phyloP scores from a whole-genome alignment of 208 protist genomes.

The Herpetomonas samuelpessoai region DNA sequence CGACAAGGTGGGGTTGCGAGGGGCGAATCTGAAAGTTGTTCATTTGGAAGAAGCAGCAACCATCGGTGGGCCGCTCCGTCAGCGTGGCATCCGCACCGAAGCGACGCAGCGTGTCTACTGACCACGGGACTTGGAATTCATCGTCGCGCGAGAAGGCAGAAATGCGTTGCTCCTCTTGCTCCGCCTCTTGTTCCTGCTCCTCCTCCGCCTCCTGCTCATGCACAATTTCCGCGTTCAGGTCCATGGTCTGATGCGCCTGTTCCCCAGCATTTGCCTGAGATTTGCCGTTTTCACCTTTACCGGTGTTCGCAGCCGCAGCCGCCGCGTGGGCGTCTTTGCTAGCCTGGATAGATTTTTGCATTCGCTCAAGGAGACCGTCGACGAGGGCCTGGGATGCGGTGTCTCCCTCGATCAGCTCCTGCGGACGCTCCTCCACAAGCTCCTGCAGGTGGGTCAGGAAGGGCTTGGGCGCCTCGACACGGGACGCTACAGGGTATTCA shows the following conservation, averaged over 20 bases:
- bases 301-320: background rate
- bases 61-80: conserved; percentile 22
- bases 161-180: conserved; percentile 77
- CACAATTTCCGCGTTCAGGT: conserved; percentile 79
- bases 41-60: conserved; percentile 62
- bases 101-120: conserved; percentile 38
- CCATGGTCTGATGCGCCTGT: conserved; percentile 43
- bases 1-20: conserved; percentile 46
- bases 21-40: conserved; percentile 52
- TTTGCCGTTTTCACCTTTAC: background rate
- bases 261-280: conserved; percentile 5
- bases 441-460: conserved; percentile 62
- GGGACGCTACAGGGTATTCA: conserved; percentile 42
- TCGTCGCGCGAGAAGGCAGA: conserved; percentile 80
- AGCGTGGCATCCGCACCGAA: conserved; percentile 19
- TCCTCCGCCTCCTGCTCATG: conserved; percentile 87
- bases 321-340: conserved; percentile 8
- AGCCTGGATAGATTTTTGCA: conserved; percentile 24
- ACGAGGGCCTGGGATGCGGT: conserved; percentile 26
- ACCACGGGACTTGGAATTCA: conserved; percentile 85
- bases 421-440: conserved; percentile 25
- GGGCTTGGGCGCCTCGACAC: conserved; percentile 28
- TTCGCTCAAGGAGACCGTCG: conserved; percentile 32
- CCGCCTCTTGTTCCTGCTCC: conserved; percentile 83
- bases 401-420: conserved; percentile 42